phyloP scores from a whole-genome alignment of 495 filamentous ascomycete genomes.

The Choiromyces venosus region DNA sequence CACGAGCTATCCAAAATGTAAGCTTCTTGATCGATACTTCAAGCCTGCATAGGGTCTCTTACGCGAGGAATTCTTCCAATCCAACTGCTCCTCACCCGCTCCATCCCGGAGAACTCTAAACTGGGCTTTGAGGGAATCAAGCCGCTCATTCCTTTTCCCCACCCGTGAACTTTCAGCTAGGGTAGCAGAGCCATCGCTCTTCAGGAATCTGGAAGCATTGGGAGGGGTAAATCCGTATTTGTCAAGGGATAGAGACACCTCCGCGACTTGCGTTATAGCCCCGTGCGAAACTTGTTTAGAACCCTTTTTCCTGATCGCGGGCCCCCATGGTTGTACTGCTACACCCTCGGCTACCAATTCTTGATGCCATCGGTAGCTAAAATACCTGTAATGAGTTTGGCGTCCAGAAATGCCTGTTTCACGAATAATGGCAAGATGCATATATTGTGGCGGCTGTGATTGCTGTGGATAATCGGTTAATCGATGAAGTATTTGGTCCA shows the following conservation, averaged over 20 bases:
- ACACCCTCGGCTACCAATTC: constrained; percentile 54
- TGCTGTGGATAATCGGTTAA: constrained; percentile 57
- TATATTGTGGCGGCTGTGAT: constrained; percentile 59
- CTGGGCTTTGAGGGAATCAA: constrained; percentile 30
- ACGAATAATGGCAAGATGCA: constrained; percentile 58
- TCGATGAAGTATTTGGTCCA: constrained; percentile 54
- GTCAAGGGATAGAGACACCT: constrained; percentile 48
- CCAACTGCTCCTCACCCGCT: constrained; percentile 19
- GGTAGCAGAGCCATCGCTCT: constrained; percentile 48
- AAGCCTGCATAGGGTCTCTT: constrained; percentile 7
- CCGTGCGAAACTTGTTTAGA: constrained; percentile 34
- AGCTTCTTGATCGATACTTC: constrained; percentile 9
- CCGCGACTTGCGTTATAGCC: constrained; percentile 33
- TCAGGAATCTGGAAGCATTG: constrained; percentile 39
- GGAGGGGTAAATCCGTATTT: constrained; percentile 51
- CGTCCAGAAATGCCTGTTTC: constrained; percentile 55
- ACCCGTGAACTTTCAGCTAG: constrained; percentile 46
- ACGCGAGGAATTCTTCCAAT: constrained; percentile 31
- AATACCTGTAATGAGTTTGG: constrained; percentile 56
- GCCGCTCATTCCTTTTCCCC: constrained; percentile 39
- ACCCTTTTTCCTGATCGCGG: constrained; percentile 43
- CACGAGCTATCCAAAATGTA: constrained; percentile 24
- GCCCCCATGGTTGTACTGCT: constrained; percentile 54
- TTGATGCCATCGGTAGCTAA: constrained; percentile 53
- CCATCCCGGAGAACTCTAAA: constrained; percentile 32